Conservation (phyloP, 2,329 filamentous ascomycete species). For the Myriangium duriaei region DNA sequence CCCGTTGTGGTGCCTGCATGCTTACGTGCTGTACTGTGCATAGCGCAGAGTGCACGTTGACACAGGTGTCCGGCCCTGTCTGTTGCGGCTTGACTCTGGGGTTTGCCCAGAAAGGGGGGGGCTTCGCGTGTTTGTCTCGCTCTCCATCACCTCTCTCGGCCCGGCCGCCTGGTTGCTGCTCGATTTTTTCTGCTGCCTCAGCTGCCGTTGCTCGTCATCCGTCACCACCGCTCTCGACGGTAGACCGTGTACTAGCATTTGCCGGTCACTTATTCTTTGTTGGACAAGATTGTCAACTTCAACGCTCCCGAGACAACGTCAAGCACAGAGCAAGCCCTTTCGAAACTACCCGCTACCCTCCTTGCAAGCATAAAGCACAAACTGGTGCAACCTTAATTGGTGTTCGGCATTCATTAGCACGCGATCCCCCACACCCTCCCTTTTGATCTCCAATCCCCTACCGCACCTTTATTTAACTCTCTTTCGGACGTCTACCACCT, state of each 20-base stretch:
- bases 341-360: slow-evolving; percentile 3
- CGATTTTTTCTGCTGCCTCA: not conserved
- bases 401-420: slow-evolving; percentile 3
- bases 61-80: no score
- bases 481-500: no score
- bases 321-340: not conserved
- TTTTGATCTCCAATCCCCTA: not conserved
- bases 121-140: not conserved
- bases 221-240: no score
- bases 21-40: no score
- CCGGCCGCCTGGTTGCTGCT: not conserved
- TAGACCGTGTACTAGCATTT: no score
- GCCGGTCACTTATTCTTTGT: no score
- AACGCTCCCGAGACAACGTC: not conserved
- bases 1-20: no score
- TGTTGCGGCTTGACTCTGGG: not conserved
- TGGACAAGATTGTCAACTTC: not conserved
- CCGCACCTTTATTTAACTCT: slow-evolving; percentile 1
- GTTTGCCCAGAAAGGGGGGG: not conserved
- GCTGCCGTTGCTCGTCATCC: not conserved
- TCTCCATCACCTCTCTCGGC: not conserved
- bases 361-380: slow-evolving; percentile 7
- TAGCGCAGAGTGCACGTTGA: no score
- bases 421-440: not conserved
- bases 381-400: slow-evolving; percentile 5